A percentile compares a stretch with the other conserved stretches of the same genome.
These are phyloP conservation scores for Saturnispora dispora DNA, from an alignment of 805 yeast species.

Conservation along the genomic window DNA sequence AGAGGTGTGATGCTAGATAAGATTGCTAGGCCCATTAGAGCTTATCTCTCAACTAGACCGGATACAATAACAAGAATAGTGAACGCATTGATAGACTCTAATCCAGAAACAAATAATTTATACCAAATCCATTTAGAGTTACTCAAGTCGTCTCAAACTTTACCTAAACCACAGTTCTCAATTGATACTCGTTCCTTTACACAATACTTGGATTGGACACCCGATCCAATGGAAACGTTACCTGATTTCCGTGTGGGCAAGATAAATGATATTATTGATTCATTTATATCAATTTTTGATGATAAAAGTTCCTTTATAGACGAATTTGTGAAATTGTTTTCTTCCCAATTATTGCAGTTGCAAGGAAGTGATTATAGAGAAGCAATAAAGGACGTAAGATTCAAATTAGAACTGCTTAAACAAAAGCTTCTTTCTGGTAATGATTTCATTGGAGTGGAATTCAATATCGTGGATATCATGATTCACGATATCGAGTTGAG, in stretches of 20 bases:
- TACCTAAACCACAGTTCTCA: slow-evolving; percentile 12
- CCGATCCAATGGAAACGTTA: slow-evolving; percentile 87
- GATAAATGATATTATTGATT: slow-evolving; percentile 60
- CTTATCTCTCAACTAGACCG: slow-evolving; percentile 58
- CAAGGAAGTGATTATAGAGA: slow-evolving; percentile 33
- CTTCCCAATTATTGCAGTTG: slow-evolving; percentile 42
- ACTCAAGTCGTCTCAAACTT: slow-evolving; percentile 2
- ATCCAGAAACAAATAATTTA: slow-evolving; percentile 32
- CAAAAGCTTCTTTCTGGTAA: slow-evolving; percentile 25
- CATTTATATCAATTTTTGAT: slow-evolving; percentile 64
- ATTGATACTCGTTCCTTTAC: slow-evolving; percentile 1
- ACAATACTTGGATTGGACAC: slow-evolving; percentile 55
- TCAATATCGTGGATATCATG: slow-evolving; percentile 77
- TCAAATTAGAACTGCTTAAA: slow-evolving; percentile 42
- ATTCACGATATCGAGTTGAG: slow-evolving; percentile 60
- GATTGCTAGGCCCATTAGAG: slow-evolving; percentile 67
- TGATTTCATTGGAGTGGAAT: slow-evolving; percentile 46
- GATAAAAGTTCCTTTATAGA: slow-evolving; percentile 55
- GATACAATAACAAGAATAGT: slow-evolving; percentile 69
- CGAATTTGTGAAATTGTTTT: slow-evolving; percentile 55
- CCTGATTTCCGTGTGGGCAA: slow-evolving; percentile 63
- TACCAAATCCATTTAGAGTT: slow-evolving; percentile 36
- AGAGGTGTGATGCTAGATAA: slow-evolving; percentile 74
- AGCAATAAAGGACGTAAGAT: slow-evolving; percentile 26
- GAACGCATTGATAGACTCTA: slow-evolving; percentile 51